phyloP scores from a whole-genome alignment of 2,329 filamentous ascomycete species.

The Endothia cerciana region DNA sequence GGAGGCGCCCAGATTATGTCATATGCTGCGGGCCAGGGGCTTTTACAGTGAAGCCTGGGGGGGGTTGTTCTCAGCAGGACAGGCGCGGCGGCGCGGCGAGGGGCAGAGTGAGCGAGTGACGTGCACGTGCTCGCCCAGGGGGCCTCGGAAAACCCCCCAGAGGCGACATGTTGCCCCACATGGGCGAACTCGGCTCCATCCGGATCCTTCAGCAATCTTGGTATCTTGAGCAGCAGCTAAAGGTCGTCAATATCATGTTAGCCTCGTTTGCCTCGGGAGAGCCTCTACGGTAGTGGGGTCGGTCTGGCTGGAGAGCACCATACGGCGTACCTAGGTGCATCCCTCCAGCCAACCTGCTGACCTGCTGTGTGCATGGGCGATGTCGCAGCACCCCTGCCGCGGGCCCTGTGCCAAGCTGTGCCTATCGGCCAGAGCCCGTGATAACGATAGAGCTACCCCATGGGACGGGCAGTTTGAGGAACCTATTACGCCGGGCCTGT shows the following conservation, averaged over 20 bases:
- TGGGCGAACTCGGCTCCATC: background rate
- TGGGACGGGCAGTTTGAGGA: background rate
- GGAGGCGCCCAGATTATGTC: background rate
- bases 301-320: too few relatives aligned
- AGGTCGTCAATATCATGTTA: too few relatives aligned
- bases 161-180: background rate
- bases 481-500: background rate
- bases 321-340: too few relatives aligned
- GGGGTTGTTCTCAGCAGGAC: background rate
- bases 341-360: too few relatives aligned
- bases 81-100: too few relatives aligned
- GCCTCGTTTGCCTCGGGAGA: too few relatives aligned
- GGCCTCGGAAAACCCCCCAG: background rate
- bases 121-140: background rate
- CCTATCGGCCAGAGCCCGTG: background rate
- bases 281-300: too few relatives aligned
- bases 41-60: too few relatives aligned
- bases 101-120: background rate
- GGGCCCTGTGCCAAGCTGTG: background rate
- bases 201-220: background rate
- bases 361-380: too few relatives aligned
- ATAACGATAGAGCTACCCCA: slow-evolving; percentile 4
- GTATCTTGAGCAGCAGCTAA: too few relatives aligned
- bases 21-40: background rate
- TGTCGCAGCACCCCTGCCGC: background rate